These are phyloP conservation scores for Phytophthora ohioensis DNA, from an alignment of 352 stramenopile genomes.

Conservation along the genomic window DNA sequence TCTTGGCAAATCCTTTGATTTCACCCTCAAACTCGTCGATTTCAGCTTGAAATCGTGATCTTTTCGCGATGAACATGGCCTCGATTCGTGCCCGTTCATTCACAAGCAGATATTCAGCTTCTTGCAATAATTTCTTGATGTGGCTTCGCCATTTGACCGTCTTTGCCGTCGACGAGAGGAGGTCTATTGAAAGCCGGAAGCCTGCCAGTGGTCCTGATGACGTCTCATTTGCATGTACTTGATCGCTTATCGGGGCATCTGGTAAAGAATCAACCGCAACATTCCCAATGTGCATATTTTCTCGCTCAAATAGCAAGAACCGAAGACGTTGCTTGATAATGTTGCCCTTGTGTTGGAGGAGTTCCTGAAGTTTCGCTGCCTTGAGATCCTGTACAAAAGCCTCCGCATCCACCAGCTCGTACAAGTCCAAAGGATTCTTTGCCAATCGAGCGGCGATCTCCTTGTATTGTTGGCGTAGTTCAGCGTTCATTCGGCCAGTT, in stretches of 20 bases:
- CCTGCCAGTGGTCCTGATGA: not conserved
- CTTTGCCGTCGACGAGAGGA: constrained; percentile 68
- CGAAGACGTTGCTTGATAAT: constrained; percentile 66
- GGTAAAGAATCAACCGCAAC: not conserved
- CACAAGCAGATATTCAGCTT: constrained; percentile 63
- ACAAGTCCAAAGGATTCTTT: constrained; percentile 73
- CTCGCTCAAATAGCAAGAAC: constrained; percentile 74
- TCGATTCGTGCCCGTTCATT: constrained; percentile 76
- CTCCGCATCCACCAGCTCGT: constrained; percentile 79
- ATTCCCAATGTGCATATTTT: constrained; percentile 44
- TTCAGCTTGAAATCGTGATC: constrained; percentile 74
- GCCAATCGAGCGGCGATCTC: constrained; percentile 67
- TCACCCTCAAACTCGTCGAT: constrained; percentile 82
- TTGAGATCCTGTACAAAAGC: constrained; percentile 64
- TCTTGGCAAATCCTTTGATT: constrained; percentile 77
- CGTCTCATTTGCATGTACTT: not conserved
- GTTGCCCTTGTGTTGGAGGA: constrained; percentile 57
- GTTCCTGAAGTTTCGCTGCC: constrained; percentile 44
- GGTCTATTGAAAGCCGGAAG: constrained; percentile 45
- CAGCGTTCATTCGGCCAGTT: constrained; percentile 55
- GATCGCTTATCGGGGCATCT: not conserved
- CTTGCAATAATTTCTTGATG: constrained; percentile 61
- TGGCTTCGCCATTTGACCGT: constrained; percentile 73
- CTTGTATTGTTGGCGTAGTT: constrained; percentile 80
- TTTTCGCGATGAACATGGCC: constrained; percentile 71